Conservation (phyloP, 305 asterid species). For the Striga hermonthica region DNA sequence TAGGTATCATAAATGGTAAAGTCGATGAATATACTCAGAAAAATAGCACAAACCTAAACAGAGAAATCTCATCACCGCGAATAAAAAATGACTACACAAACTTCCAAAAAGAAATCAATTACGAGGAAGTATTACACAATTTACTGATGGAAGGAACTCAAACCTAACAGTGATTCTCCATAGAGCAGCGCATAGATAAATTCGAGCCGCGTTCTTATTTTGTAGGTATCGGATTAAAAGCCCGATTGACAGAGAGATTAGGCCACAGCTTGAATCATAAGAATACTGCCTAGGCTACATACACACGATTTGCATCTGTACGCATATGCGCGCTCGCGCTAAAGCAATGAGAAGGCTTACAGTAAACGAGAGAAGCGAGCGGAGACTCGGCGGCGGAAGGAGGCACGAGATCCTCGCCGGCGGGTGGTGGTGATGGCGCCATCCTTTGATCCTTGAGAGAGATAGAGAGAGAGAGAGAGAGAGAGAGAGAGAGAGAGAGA, state of each 20-base stretch:
- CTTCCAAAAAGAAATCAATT: background rate
- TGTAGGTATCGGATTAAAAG: constrained; percentile 18
- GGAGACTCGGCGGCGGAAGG: constrained; percentile 50
- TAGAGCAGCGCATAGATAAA: background rate
- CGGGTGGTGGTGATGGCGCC: constrained; percentile 40
- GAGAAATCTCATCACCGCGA: constrained; percentile 4
- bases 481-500: constrained; percentile 21
- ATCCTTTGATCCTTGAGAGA: constrained; percentile 26
- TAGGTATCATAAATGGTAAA: no score
- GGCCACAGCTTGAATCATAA: background rate
- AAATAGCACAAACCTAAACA: background rate
- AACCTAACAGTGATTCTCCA: background rate
- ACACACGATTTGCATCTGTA: constrained; percentile 8
- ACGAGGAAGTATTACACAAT: background rate
- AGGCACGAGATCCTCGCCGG: constrained; percentile 38
- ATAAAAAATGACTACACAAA: background rate
- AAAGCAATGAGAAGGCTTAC: constrained; percentile 33
- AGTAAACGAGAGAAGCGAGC: constrained; percentile 63
- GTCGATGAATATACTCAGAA: no score
- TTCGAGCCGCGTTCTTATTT: background rate
- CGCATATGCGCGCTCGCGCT: background rate
- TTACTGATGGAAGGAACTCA: constrained; percentile 12
- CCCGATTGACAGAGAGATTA: constrained; percentile 17
- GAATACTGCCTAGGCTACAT: constrained; percentile 10
- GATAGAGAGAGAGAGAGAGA: constrained; percentile 21